Evolutionary conservation across 164 flowering plant species (phyloP).

Genomic region (Annona cherimola): DNA sequence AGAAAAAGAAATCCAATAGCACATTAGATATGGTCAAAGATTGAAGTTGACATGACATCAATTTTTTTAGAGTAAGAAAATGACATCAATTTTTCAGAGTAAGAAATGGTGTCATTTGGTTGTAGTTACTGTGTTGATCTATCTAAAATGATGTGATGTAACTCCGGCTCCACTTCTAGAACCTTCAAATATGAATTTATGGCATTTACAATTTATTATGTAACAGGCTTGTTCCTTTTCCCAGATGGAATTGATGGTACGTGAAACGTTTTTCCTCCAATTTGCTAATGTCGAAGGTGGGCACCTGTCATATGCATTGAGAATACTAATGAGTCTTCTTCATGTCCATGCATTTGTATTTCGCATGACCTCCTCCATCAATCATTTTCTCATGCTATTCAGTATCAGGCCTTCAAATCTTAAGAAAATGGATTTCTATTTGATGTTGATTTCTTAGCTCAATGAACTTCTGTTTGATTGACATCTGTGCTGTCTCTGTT

Average conservation of each 20-base stretch:
- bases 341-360: background rate
- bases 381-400: too few species aligned
- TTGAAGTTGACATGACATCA: too few species aligned
- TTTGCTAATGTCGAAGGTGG: constrained; percentile 52
- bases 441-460: background rate
- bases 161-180: background rate
- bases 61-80: too few species aligned
- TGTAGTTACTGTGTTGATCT: background rate
- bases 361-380: background rate
- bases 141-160: background rate
- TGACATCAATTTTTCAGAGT: too few species aligned
- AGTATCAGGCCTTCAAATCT: background rate
- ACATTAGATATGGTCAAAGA: background rate
- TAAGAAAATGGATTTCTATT: background rate
- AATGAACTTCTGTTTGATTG: background rate
- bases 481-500: background rate
- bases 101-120: background rate
- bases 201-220: constrained; percentile 11
- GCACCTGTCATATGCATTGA: constrained; percentile 17
- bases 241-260: constrained; percentile 86
- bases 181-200: constrained; percentile 7
- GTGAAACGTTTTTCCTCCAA: constrained; percentile 39
- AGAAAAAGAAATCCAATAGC: background rate
- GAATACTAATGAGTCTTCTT: background rate
- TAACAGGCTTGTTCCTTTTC: constrained; percentile 47